Base-by-base conservation (phyloP, 2,329 filamentous ascomycete genomes). In the Zasmidium angulare region DNA sequence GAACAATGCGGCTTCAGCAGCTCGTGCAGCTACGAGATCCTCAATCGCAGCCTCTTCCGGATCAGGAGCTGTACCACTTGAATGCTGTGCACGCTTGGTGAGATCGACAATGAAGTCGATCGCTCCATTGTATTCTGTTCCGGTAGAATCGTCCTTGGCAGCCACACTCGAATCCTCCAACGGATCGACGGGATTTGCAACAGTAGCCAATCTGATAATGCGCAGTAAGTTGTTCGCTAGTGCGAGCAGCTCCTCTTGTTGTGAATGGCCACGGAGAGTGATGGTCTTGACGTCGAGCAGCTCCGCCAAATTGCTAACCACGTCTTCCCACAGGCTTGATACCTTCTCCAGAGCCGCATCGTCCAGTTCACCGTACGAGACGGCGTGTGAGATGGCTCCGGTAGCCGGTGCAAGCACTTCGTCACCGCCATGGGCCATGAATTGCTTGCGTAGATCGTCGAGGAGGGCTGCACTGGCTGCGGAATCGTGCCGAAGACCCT, bases 361-460 rank as follows among this genome's bases (percentile, higher is more conserved):
- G 66, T 93, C 89, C 31, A 96, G 85, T 70, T 96, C 93, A 61
- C 95, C 91, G 62, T 91, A 93, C 61, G 87, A 88, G 64, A 90
- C 88, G 9, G 93, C 92, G 71, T 96, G 91, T 29, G 96, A 78
- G 40, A 99, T 84, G 3, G 93, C 90, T 21, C 86, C 83, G 24
- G 89, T 89, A 14, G 92, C 93, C 74, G 97, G 93, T 11, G 86
- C 86, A 49, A 99, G 81, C 19, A 98, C 93, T 56, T 85, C 85
- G 68, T 90, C 89, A 69, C 96, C 91, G 47, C 90, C 90, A 71
- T 99, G 95, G n/a, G 91, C 87, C 68, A 89, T 87, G 77, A 99
- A 98, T 69, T 99, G 95, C 59, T 91, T 91, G 74, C 90, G 92
- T 67, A 98, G 91, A 69, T 97, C 93, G 66, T 96, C 92, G 1